Evolutionary conservation across 2,329 filamentous ascomycete species (phyloP).

Genomic region (Colletotrichum paranaense): DNA sequence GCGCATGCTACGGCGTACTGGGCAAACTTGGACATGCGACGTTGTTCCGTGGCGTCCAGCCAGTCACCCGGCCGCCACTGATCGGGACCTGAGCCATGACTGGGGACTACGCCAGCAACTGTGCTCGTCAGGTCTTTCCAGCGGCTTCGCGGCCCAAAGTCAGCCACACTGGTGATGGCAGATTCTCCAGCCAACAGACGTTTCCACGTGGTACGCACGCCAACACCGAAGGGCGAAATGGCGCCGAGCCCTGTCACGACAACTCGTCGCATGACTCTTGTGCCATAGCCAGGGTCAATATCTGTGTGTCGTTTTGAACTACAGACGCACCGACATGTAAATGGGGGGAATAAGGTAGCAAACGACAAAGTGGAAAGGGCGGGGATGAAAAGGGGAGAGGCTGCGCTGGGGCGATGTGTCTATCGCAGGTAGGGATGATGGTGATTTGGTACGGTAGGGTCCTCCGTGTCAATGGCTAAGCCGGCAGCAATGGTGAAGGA

Average conservation of each 20-base stretch:
- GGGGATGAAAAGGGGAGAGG: neutral
- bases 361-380: slow-evolving; percentile 2
- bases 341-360: neutral
- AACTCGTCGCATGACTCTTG: slow-evolving; percentile 71
- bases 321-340: slow-evolving; percentile 16
- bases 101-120: slow-evolving; percentile 85
- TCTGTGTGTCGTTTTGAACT: slow-evolving; percentile 23
- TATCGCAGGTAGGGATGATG: neutral
- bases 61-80: slow-evolving; percentile 66
- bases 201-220: slow-evolving; percentile 81
- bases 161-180: slow-evolving; percentile 80
- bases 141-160: slow-evolving; percentile 63
- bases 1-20: slow-evolving; percentile 92
- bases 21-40: slow-evolving; percentile 90
- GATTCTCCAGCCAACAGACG: slow-evolving; percentile 83
- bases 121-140: slow-evolving; percentile 85
- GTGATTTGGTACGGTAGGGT: neutral
- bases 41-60: slow-evolving; percentile 64
- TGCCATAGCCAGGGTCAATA: slow-evolving; percentile 50
- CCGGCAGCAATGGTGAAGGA: neutral
- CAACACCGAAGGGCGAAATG: slow-evolving; percentile 85
- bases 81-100: slow-evolving; percentile 48
- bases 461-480: slow-evolving; percentile 9
- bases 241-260: slow-evolving; percentile 87
- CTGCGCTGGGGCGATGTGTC: neutral